These are phyloP conservation scores for Alternaria brassicicola DNA, from an alignment of 2,329 filamentous ascomycete genomes.

Conservation along the genomic window DNA sequence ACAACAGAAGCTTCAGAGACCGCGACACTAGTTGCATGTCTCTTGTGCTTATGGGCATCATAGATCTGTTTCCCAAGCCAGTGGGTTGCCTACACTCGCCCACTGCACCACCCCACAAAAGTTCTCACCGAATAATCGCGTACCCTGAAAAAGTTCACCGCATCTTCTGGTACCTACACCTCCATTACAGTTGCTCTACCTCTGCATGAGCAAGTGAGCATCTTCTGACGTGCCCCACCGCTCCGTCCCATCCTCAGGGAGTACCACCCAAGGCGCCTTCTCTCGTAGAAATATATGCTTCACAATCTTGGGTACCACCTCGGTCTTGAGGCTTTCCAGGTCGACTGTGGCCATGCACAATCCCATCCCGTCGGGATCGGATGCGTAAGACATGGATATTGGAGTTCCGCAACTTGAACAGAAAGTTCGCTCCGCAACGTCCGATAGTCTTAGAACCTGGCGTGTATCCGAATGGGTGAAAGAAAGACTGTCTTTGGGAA, in stretches of 20 bases:
- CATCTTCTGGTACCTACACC: constrained; percentile 1
- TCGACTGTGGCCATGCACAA: constrained; percentile 54
- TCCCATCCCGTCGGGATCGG: constrained; percentile 36
- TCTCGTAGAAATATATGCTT: constrained; percentile 56
- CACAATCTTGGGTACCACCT: constrained; percentile 31
- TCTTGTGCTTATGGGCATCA: not conserved
- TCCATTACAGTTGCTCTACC: not conserved
- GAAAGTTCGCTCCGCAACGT: constrained; percentile 52
- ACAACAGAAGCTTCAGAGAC: not conserved
- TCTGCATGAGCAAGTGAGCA: constrained; percentile 20
- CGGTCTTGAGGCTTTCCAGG: constrained; percentile 46
- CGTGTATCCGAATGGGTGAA: constrained; percentile 41
- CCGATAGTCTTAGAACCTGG: constrained; percentile 46
- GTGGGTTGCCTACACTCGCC: not conserved
- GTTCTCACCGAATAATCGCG: constrained; percentile 3
- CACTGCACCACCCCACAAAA: not conserved
- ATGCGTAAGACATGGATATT: constrained; percentile 53
- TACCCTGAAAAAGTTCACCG: not conserved
- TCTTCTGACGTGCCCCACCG: constrained; percentile 28
- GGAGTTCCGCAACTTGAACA: constrained; percentile 56
- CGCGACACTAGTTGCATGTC: not conserved
- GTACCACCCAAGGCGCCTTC: constrained; percentile 40
- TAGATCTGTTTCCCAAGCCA: not conserved
- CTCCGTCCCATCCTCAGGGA: constrained; percentile 39
- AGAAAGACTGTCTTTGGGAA: constrained; percentile 44